phyloP scores from a whole-genome alignment of 805 yeast genomes.

The Hanseniaspora guilliermondii region DNA sequence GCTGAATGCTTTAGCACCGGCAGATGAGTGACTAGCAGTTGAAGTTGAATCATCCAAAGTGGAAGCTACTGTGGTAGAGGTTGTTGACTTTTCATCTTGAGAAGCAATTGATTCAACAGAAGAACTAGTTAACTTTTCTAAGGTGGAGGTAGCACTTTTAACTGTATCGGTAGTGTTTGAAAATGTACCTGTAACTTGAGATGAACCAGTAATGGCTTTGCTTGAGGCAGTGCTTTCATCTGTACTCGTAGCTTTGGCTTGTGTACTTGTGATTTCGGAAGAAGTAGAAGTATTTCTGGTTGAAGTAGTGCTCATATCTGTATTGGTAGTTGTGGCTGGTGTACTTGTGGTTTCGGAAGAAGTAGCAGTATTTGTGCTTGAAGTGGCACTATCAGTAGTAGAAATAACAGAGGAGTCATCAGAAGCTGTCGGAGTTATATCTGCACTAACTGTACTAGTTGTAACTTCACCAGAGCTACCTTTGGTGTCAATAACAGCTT shows the following conservation, averaged over 20 bases:
- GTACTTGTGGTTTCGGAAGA: conserved; percentile 14
- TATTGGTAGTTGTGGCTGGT: conserved; percentile 7
- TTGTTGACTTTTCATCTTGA: no score
- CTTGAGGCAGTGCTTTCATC: not conserved
- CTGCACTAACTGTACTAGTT: not conserved
- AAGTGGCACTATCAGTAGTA: not conserved
- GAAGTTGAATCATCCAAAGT: no score
- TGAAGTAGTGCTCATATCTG: not conserved
- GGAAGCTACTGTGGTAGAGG: no score
- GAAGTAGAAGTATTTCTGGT: not conserved
- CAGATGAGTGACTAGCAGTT: no score
- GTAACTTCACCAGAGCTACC: conserved; percentile 7
- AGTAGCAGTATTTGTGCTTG: not conserved
- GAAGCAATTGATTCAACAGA: no score
- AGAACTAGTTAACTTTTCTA: no score
- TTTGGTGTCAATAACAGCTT: not conserved
- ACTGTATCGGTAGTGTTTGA: not conserved
- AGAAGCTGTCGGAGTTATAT: conserved; percentile 21
- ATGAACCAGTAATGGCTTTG: not conserved
- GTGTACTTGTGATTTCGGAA: conserved; percentile 14
- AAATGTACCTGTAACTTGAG: conserved; percentile 14
- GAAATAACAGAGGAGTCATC: conserved; percentile 16
- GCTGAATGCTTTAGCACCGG: no score
- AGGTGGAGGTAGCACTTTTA: no score
- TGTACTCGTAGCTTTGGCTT: conserved; percentile 1